phyloP scores from a whole-genome alignment of 2,329 filamentous ascomycete species.

The Penicillium sp. region DNA sequence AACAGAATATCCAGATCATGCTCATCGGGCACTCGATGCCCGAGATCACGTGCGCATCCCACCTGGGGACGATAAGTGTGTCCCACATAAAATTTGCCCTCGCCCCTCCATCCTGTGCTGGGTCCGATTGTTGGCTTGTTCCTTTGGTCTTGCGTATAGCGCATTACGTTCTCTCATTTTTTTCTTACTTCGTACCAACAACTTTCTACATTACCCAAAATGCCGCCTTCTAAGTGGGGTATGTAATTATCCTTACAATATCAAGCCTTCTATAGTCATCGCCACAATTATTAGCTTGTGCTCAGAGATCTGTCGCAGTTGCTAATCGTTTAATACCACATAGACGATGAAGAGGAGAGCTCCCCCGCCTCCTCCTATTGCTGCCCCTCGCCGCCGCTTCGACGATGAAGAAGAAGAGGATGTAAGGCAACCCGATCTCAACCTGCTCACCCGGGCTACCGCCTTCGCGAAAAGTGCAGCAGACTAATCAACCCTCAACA shows the following conservation, averaged over 20 bases:
- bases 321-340: slow-evolving; percentile 11
- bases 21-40: slow-evolving; percentile 22
- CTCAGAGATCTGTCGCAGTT: neutral
- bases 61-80: slow-evolving; percentile 21
- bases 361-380: slow-evolving; percentile 47
- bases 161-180: slow-evolving; percentile 11
- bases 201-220: slow-evolving; percentile 27
- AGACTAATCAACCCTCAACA: neutral
- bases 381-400: slow-evolving; percentile 66
- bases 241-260: slow-evolving; percentile 33
- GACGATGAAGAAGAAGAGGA: slow-evolving; percentile 90
- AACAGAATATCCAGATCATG: slow-evolving; percentile 6
- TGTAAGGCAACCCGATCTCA: slow-evolving; percentile 52
- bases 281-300: slow-evolving; percentile 4
- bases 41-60: slow-evolving; percentile 25
- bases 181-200: slow-evolving; percentile 5
- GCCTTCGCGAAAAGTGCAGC: neutral
- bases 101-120: slow-evolving; percentile 23
- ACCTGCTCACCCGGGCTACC: neutral
- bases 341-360: slow-evolving; percentile 52
- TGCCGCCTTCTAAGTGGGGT: slow-evolving; percentile 53
- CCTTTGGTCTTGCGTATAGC: slow-evolving; percentile 14
- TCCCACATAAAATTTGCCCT: slow-evolving; percentile 33
- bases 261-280: neutral
- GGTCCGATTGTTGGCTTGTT: slow-evolving; percentile 14